A percentile compares a stretch with the other conserved stretches of the same genome.
Evolutionary conservation across 305 asterid species (phyloP).

Genomic region (Ruellia speciosa): DNA sequence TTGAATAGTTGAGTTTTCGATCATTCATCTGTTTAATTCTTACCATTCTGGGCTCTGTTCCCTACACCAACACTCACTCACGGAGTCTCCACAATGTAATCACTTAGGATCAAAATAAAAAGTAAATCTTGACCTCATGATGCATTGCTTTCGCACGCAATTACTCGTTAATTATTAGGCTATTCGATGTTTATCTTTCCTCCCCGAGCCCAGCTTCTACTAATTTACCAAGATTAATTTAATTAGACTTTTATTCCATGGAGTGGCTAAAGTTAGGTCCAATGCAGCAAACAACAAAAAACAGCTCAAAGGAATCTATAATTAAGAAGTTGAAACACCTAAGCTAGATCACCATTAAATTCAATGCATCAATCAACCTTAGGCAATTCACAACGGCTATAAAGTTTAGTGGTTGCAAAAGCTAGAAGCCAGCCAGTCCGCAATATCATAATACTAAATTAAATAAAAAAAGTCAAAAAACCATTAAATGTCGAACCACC

Average conservation of each 20-base stretch:
- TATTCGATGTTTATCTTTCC: too few relatives aligned
- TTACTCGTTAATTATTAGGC: too few relatives aligned
- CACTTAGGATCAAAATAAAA: too few relatives aligned
- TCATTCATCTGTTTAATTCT: too few relatives aligned
- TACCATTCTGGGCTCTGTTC: too few relatives aligned
- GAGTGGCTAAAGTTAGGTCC: constrained; percentile 4
- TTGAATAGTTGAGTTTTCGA: too few relatives aligned
- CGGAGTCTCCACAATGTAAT: too few relatives aligned
- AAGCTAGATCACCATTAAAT: constrained; percentile 17
- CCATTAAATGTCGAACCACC: constrained; percentile 36
- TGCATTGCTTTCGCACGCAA: too few relatives aligned
- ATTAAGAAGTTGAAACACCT: constrained; percentile 16
- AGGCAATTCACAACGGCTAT: constrained; percentile 22
- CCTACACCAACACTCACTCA: too few relatives aligned
- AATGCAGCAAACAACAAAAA: constrained; percentile 10
- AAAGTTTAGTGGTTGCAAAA: constrained; percentile 24
- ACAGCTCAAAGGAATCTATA: not conserved
- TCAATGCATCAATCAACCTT: constrained; percentile 14
- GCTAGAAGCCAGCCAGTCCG: constrained; percentile 20
- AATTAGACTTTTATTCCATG: constrained; percentile 4
- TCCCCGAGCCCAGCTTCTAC: not conserved
- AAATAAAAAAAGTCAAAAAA: not conserved
- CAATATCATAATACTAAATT: constrained; percentile 2
- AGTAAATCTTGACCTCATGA: too few relatives aligned
- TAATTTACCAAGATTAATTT: not conserved